Evolutionary conservation across 768 basidiomycete genomes (phyloP), one percentile per base, ranked within the genome.

Genomic region (Pulveroboletus ravenelii): DNA sequence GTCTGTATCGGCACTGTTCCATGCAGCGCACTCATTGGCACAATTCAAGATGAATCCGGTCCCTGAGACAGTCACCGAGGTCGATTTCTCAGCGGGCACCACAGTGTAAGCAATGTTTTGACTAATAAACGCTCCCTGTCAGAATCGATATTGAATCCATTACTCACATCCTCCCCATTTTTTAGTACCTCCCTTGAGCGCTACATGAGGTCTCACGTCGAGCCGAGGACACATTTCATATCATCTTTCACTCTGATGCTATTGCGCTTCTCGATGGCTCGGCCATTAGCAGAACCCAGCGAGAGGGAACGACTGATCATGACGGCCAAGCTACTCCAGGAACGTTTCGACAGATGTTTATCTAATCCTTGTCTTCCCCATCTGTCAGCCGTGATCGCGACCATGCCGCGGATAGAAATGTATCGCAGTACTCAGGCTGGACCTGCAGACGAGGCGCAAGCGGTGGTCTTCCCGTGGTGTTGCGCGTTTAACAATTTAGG

Each of bases 11-110:
- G 14, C 48, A 8, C 30, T 66, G 17, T 56, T 66, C 35, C 49
- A 62, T 1, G 64, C 63, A 10, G 62, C 63, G 25, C 48, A 62
- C 12, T 54, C 48, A n/a, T 46, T 64, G 40, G 64, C 59, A 0
- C 49, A 56, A 37, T 45, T 56, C 51, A 61, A 47, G 46, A 52
- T 61, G 56, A 62, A 62, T 40, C 60, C 60, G 3, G 20, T 46
- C n/a, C 37, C 50, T 10, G 53, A 23, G 18, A n/a, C 38, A 5
- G 12, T 8, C 12, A 53, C 56, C 6, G 61, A 62, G 8, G 42
- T 54, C 30, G 55, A 55, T 51, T 61, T 63, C 34, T 46, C 53
- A 7, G 20, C 9, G 6, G 0, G 6, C 31, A 32, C 0, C 23
- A 51, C 52, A 12, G 48, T 56, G 62, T 63, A 38, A 61, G 62